A percentile compares a stretch with the other conserved stretches of the same genome.
phyloP scores from a whole-genome alignment of 495 filamentous ascomycete species.

The Neurospora sp. region DNA sequence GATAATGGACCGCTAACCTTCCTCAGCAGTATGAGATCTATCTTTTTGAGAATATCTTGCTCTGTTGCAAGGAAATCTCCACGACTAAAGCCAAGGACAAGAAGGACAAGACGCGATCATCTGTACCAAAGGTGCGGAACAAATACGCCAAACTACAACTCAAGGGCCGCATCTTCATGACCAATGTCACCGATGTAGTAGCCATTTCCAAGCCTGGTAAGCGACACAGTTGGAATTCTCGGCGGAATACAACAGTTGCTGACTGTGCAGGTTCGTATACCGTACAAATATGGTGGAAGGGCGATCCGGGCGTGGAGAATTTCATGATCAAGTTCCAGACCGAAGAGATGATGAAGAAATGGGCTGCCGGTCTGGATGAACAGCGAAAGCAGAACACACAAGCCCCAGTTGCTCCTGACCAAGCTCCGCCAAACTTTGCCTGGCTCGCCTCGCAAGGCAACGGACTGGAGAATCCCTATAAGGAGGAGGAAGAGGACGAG shows the following conservation, averaged over 20 bases:
- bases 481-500: slow-evolving; percentile 68
- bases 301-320: slow-evolving; percentile 90
- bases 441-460: slow-evolving; percentile 60
- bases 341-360: slow-evolving; percentile 86
- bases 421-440: slow-evolving; percentile 51
- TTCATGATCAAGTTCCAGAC: slow-evolving; percentile 88
- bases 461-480: slow-evolving; percentile 66
- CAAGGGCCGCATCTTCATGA: slow-evolving; percentile 98
- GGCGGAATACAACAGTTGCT: slow-evolving; percentile 4
- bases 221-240: slow-evolving; percentile 1
- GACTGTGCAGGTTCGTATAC: slow-evolving; percentile 66
- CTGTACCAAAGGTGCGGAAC: slow-evolving; percentile 50
- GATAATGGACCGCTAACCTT: slow-evolving; percentile 9
- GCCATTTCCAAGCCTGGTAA: slow-evolving; percentile 76
- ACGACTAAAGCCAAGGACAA: slow-evolving; percentile 74
- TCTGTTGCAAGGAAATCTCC: slow-evolving; percentile 94
- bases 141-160: slow-evolving; percentile 78
- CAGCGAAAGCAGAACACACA: slow-evolving; percentile 45
- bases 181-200: slow-evolving; percentile 91
- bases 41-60: slow-evolving; percentile 87
- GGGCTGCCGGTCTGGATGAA: slow-evolving; percentile 55
- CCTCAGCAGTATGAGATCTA: slow-evolving; percentile 81
- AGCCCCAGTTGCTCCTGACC: slow-evolving; percentile 24
- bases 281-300: slow-evolving; percentile 98
- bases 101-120: slow-evolving; percentile 46